Percentiles rank a stretch among this genome's conserved stretches.
These are phyloP conservation scores for Melampsora americana DNA, from an alignment of 1,284 basidiomycete genomes.

Conservation along the genomic window DNA sequence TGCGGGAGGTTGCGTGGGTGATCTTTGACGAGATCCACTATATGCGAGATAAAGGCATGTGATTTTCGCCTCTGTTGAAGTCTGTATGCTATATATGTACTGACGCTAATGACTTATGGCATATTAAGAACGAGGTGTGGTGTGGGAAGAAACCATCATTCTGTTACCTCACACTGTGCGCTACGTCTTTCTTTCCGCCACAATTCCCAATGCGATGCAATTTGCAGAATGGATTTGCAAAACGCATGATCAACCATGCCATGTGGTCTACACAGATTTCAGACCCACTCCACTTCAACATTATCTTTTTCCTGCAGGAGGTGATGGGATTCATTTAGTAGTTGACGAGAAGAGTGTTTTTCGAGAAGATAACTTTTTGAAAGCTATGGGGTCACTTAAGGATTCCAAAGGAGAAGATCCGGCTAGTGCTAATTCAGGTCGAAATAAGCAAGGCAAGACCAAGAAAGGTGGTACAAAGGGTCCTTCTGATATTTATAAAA, in stretches of 20 bases:
- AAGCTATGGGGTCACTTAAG: slow-evolving; percentile 88
- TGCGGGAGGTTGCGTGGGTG: slow-evolving; percentile 99
- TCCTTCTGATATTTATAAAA: slow-evolving; percentile 93
- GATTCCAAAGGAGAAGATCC: slow-evolving; percentile 85
- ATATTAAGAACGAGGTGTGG: slow-evolving; percentile 60
- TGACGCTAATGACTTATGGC: not conserved
- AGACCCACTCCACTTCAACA: slow-evolving; percentile 96
- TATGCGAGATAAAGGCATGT: slow-evolving; percentile 83
- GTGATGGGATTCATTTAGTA: slow-evolving; percentile 94
- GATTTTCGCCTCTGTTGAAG: not conserved
- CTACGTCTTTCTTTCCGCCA: slow-evolving; percentile 99
- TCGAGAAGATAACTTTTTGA: slow-evolving; percentile 93
- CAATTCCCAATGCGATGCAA: slow-evolving; percentile 99
- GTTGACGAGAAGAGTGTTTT: slow-evolving; percentile 97
- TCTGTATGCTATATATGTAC: slow-evolving; percentile 54
- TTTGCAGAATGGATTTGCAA: slow-evolving; percentile 99
- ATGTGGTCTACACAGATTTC: slow-evolving; percentile 99
- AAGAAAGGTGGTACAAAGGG: slow-evolving; percentile 90
- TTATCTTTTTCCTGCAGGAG: slow-evolving; percentile 93
- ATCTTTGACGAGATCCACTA: slow-evolving; percentile 99
- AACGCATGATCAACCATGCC: slow-evolving; percentile 95
- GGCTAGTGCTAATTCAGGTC: slow-evolving; percentile 69
- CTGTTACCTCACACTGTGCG: slow-evolving; percentile 91
- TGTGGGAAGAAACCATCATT: slow-evolving; percentile 82
- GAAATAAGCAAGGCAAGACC: slow-evolving; percentile 81